phyloP scores from a whole-genome alignment of 2,329 filamentous ascomycete genomes.

The Chaetomium olivaceum region DNA sequence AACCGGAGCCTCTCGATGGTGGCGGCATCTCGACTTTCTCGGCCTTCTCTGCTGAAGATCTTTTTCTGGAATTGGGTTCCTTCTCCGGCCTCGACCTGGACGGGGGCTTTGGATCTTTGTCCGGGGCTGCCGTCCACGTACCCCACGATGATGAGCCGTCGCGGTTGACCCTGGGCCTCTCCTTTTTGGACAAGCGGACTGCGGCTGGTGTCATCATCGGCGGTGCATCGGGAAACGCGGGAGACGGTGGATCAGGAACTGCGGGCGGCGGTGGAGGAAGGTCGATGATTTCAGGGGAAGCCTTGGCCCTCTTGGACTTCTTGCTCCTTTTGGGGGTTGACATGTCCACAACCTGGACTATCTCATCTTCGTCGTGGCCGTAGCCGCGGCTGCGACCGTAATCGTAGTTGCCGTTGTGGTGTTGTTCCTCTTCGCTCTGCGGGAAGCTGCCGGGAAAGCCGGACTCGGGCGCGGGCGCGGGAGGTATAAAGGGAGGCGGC shows the following conservation, averaged over 20 bases:
- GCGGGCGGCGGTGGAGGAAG: slow-evolving; percentile 34
- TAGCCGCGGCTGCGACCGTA: not conserved
- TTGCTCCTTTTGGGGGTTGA: slow-evolving; percentile 46
- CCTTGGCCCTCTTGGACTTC: slow-evolving; percentile 46
- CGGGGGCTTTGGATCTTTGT: slow-evolving; percentile 53
- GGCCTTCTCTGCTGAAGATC: slow-evolving; percentile 38
- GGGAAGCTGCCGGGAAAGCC: slow-evolving; percentile 61
- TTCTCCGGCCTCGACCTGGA: slow-evolving; percentile 66
- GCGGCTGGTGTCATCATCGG: slow-evolving; percentile 40
- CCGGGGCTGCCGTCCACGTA: slow-evolving; percentile 64
- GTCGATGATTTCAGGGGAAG: slow-evolving; percentile 40
- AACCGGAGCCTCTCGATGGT: slow-evolving; percentile 25
- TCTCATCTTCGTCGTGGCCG: slow-evolving; percentile 41
- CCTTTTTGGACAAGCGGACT: slow-evolving; percentile 62
- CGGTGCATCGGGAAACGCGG: slow-evolving; percentile 50
- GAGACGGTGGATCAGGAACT: slow-evolving; percentile 45
- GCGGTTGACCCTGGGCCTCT: slow-evolving; percentile 74
- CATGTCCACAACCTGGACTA: slow-evolving; percentile 54
- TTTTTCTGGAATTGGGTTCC: slow-evolving; percentile 43
- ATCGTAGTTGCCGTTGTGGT: slow-evolving; percentile 2
- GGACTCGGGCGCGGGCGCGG: slow-evolving; percentile 22
- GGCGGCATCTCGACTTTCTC: slow-evolving; percentile 24
- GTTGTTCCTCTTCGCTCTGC: slow-evolving; percentile 48
- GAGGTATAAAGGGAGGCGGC: slow-evolving; percentile 6
- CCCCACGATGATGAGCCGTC: slow-evolving; percentile 69